Evolutionary conservation across 371 early-diverging fungal genomes (phyloP).

Genomic region (Chytridiales sp.): DNA sequence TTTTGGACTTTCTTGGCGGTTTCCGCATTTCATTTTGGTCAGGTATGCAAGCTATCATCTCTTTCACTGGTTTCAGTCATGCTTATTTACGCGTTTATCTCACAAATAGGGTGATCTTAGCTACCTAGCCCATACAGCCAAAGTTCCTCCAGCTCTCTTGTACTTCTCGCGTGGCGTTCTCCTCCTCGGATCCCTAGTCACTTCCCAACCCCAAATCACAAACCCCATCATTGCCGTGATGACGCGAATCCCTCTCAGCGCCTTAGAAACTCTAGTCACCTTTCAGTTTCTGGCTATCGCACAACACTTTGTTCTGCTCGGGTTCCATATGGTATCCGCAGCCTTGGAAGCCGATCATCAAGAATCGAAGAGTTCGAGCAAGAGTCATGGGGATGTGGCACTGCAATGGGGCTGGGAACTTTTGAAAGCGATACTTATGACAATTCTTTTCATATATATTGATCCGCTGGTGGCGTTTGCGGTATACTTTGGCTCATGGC

Average conservation of each 20-base stretch:
- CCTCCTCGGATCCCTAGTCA: conserved; percentile 21
- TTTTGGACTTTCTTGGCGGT: conserved; percentile 25
- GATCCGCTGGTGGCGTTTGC: conserved; percentile 32
- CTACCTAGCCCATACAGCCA: conserved; percentile 1
- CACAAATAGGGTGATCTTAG: conserved; percentile 23
- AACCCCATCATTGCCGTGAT: conserved; percentile 25
- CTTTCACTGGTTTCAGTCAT: neutral
- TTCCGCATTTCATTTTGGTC: conserved; percentile 34
- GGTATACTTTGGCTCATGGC: conserved; percentile 34
- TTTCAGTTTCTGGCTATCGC: conserved; percentile 4
- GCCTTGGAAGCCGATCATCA: too few relatives aligned
- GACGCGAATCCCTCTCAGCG: neutral
- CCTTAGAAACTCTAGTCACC: neutral
- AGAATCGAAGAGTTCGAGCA: neutral
- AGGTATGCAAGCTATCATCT: conserved; percentile 18
- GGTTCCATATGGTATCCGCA: conserved; percentile 2
- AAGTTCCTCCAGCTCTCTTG: conserved; percentile 6
- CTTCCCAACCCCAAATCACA: conserved; percentile 19
- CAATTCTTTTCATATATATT: conserved; percentile 15
- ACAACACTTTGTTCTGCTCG: conserved; percentile 11
- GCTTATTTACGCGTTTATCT: neutral
- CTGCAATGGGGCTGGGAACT: conserved; percentile 7
- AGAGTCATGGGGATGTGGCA: neutral
- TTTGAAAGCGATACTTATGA: conserved; percentile 7
- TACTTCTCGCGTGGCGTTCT: conserved; percentile 26